Evolutionary conservation across 306 rosid genomes (phyloP).

Genomic region (Vachellia collinsii): DNA sequence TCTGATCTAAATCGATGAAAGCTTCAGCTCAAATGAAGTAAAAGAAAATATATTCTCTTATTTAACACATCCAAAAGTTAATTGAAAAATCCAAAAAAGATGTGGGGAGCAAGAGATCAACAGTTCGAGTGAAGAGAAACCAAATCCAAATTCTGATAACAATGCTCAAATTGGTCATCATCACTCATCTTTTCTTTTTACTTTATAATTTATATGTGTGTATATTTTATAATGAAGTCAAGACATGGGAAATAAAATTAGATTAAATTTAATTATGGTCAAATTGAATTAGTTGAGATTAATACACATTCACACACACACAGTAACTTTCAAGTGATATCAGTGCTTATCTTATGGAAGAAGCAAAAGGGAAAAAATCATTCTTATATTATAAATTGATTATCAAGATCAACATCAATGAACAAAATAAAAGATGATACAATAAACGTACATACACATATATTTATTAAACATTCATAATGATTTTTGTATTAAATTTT

Average conservation of each 20-base stretch:
- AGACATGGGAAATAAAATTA: background rate
- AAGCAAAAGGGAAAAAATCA: too few relatives aligned
- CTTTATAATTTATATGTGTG: too few relatives aligned
- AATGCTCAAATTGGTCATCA: background rate
- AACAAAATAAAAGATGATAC: too few relatives aligned
- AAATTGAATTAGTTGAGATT: background rate
- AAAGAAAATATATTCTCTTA: too few relatives aligned
- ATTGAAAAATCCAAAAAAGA: background rate
- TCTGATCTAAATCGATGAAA: background rate
- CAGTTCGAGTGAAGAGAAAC: background rate
- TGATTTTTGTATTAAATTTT: too few relatives aligned
- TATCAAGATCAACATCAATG: too few relatives aligned
- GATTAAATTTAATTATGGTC: background rate
- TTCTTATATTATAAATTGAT: too few relatives aligned
- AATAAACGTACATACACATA: too few relatives aligned
- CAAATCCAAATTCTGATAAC: background rate
- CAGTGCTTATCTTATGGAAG: too few relatives aligned
- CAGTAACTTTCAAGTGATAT: too few relatives aligned
- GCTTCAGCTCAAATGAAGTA: background rate
- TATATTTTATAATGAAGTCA: background rate
- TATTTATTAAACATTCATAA: too few relatives aligned
- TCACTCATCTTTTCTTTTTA: background rate
- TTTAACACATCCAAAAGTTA: background rate
- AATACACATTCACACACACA: background rate
- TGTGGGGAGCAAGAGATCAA: too few relatives aligned